Evolutionary conservation across 768 basidiomycete genomes (phyloP), one percentile per base, ranked within the genome.

Genomic region (Collybia mongolica): DNA sequence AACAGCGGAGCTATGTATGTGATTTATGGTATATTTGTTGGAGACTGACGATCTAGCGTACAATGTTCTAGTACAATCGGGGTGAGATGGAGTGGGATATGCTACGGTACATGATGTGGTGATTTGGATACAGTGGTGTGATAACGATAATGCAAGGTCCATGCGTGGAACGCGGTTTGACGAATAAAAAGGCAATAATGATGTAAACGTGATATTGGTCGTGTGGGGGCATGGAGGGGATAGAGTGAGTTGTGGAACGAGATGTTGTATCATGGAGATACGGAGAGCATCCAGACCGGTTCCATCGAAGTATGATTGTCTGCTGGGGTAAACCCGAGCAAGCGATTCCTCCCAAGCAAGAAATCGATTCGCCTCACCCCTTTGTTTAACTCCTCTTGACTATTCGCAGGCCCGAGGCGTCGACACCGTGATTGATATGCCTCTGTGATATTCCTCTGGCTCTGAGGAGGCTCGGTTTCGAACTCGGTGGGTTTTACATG

Each of bases 341-440:
- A 74, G n/a, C 53, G 54, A 15, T 61, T 65, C 1, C 60, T 61
- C 4, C 64, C 69, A 42, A 65, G 59, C 46, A 80, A 60, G 52
- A 79, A 77, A 61, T 80, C 79, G 2, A 80, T 70, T 29, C 77
- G 63, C 55, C 73, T 73, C 17, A 77, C 58, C 1, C 71, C 73
- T 57, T 69, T 72, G 5, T 52, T 54, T 43, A 61, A 58, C 61
- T 76, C 72, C 22, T 65, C 64, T 4, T 56, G 61, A 1, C 60
- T 45, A 2, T 63, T 60, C 2, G 56, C 51, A 17, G 68, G 58
- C 11, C 61, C 60, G 2, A 54, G 43, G 47, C 67, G 71, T 9
- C 76, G 66, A n/a, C 35, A 39, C 6, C 44, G 44, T 17, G 23
- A 15, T 43, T 64, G 60, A 54, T 68, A 76, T 37, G 73, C 71